These are phyloP conservation scores for Podosphaera aphanis DNA, from an alignment of 2,329 filamentous ascomycete genomes.

Conservation along the genomic window DNA sequence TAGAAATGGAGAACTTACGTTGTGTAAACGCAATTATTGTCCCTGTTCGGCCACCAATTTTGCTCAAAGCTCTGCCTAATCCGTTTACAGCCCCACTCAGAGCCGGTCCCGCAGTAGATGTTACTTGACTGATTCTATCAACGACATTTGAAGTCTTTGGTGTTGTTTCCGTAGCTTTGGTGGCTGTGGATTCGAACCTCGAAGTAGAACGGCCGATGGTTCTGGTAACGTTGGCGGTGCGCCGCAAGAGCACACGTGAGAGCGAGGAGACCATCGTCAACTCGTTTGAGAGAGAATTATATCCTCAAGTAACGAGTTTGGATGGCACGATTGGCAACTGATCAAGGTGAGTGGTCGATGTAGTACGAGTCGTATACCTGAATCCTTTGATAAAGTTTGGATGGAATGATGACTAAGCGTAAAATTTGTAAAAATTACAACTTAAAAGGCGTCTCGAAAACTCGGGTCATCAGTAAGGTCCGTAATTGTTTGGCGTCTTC, in stretches of 20 bases:
- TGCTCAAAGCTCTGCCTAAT: conserved; percentile 41
- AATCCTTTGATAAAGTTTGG: not conserved
- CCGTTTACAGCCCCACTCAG: conserved; percentile 49
- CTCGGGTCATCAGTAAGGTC: too few relatives aligned
- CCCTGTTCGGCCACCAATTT: conserved; percentile 65
- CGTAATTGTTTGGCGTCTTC: too few relatives aligned
- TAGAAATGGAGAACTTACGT: conserved; percentile 36
- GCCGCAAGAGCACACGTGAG: not conserved
- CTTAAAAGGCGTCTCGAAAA: too few relatives aligned
- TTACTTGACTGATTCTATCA: conserved; percentile 62
- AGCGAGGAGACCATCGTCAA: not conserved
- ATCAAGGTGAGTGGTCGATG: not conserved
- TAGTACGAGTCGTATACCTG: not conserved
- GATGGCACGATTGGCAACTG: not conserved
- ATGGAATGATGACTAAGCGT: not conserved
- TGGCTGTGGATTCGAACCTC: conserved; percentile 36
- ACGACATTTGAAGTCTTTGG: conserved; percentile 40
- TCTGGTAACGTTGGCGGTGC: not conserved
- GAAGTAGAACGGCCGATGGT: conserved; percentile 6
- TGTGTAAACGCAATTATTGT: conserved; percentile 58
- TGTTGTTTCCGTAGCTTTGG: conserved; percentile 23
- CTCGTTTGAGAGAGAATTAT: not conserved
- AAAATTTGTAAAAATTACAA: not conserved
- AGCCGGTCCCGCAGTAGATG: conserved; percentile 56
- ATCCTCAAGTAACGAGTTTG: not conserved